Percentiles rank a stretch among this genome's conserved stretches.
These are phyloP conservation scores for Chamaenerion angustifolium DNA, from an alignment of 345 rosid genomes.

Conservation along the genomic window DNA sequence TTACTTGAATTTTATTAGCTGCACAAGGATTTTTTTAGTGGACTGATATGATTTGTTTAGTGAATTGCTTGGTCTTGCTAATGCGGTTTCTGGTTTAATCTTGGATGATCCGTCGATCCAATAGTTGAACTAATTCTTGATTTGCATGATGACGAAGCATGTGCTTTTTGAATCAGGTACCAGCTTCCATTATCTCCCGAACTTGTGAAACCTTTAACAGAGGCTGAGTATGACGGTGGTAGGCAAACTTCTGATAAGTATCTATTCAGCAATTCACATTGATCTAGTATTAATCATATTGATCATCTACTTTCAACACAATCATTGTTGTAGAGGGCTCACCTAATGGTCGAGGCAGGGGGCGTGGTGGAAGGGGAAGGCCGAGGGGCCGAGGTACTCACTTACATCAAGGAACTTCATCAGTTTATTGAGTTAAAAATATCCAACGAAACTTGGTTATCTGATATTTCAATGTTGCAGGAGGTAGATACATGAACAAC, in stretches of 20 bases:
- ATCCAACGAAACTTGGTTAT: too few relatives aligned
- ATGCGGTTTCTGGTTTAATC: too few relatives aligned
- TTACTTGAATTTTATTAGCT: too few relatives aligned
- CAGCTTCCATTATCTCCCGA: constrained; percentile 66
- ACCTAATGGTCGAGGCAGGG: constrained; percentile 58
- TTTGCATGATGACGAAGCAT: constrained; percentile 2
- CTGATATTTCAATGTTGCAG: constrained; percentile 17
- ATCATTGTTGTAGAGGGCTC: constrained; percentile 38
- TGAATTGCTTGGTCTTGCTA: too few relatives aligned
- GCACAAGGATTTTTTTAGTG: too few relatives aligned
- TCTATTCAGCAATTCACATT: not conserved
- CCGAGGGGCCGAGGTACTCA: constrained; percentile 12
- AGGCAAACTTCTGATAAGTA: not conserved
- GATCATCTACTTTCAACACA: not conserved
- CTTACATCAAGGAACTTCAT: not conserved
- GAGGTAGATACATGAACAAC: constrained; percentile 45
- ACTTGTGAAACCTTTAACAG: constrained; percentile 35
- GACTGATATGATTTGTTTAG: too few relatives aligned
- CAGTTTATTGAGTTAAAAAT: too few relatives aligned
- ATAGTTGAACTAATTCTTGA: too few relatives aligned
- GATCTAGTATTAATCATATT: not conserved
- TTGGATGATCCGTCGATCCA: too few relatives aligned
- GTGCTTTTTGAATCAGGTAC: constrained; percentile 30
- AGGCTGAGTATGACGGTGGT: constrained; percentile 61
- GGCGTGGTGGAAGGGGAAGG: constrained; percentile 59